phyloP scores from a whole-genome alignment of 1,284 basidiomycete genomes.

The Farysia itapuensis region DNA sequence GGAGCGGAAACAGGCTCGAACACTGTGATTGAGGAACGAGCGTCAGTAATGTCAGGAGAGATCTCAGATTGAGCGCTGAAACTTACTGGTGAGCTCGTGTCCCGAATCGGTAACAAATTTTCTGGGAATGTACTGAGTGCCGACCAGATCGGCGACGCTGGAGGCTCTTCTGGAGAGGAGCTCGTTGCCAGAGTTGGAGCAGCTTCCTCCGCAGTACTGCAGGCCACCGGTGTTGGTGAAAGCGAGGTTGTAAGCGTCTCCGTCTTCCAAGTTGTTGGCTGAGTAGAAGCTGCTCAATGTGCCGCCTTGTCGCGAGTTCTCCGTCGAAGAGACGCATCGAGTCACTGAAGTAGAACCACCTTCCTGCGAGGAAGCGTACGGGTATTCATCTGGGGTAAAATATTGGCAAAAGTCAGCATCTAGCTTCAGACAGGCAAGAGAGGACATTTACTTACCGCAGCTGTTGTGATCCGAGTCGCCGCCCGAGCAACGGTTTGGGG shows the following conservation, averaged over 20 bases:
- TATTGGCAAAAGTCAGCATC: constrained; percentile 9
- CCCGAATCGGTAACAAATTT: constrained; percentile 32
- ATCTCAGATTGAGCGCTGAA: neutral
- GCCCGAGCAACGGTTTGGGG: constrained; percentile 40
- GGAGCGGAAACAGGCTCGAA: constrained; percentile 27
- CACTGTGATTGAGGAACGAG: constrained; percentile 15
- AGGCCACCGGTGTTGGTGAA: constrained; percentile 18
- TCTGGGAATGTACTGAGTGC: constrained; percentile 7
- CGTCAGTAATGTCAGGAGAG: too few species aligned
- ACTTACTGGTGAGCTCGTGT: constrained; percentile 32
- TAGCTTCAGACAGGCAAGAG: constrained; percentile 1
- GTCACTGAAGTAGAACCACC: constrained; percentile 39
- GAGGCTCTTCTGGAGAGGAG: constrained; percentile 14
- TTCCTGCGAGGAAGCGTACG: constrained; percentile 37
- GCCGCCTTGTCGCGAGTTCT: constrained; percentile 40
- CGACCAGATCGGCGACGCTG: constrained; percentile 3
- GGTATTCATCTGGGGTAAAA: too few species aligned
- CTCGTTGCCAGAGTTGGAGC: constrained; percentile 39
- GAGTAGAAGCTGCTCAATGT: constrained; percentile 36
- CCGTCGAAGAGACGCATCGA: constrained; percentile 35
- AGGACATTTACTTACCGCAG: constrained; percentile 30
- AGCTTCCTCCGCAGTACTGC: constrained; percentile 34
- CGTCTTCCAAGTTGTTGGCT: constrained; percentile 16
- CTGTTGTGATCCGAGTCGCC: constrained; percentile 25
- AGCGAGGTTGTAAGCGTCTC: constrained; percentile 39